Evolutionary conservation across 192 early-diverging fungal genomes (phyloP).

Genomic region (Backusella circina): DNA sequence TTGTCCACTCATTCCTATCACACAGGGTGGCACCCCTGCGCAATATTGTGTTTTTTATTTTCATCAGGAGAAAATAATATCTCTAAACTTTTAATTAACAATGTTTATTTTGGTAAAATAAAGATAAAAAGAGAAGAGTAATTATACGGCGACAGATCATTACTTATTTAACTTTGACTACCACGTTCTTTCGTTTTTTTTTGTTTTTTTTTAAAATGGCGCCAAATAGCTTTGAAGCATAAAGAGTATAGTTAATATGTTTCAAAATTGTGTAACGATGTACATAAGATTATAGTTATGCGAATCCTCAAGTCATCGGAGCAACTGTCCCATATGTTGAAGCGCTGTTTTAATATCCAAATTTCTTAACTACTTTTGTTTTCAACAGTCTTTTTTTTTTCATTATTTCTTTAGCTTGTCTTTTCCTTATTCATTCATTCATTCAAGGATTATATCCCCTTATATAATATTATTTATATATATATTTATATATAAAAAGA

Average conservation of each 20-base stretch:
- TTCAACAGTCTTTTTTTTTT: conserved; percentile 2
- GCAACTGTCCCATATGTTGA: not conserved
- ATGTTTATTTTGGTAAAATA: too few relatives aligned
- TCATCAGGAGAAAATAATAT: too few relatives aligned
- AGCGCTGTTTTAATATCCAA: not conserved
- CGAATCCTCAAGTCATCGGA: not conserved
- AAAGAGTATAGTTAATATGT: not conserved
- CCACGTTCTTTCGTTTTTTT: too few relatives aligned
- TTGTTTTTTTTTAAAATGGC: too few relatives aligned
- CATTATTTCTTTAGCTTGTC: not conserved
- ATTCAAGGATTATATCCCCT: not conserved
- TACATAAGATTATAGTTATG: not conserved
- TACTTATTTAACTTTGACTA: too few relatives aligned
- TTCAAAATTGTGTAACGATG: not conserved
- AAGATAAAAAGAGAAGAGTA: too few relatives aligned
- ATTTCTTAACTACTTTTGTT: not conserved
- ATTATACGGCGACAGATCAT: too few relatives aligned
- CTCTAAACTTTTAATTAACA: too few relatives aligned
- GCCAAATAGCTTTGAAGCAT: not conserved
- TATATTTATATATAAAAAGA: not conserved
- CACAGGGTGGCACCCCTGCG: too few relatives aligned
- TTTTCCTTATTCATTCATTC: conserved; percentile 1
- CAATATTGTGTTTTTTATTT: too few relatives aligned
- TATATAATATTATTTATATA: not conserved
- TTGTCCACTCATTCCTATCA: too few relatives aligned